Evolutionary conservation across 805 yeast species (phyloP).

Genomic region (Kazachstania taianensis): DNA sequence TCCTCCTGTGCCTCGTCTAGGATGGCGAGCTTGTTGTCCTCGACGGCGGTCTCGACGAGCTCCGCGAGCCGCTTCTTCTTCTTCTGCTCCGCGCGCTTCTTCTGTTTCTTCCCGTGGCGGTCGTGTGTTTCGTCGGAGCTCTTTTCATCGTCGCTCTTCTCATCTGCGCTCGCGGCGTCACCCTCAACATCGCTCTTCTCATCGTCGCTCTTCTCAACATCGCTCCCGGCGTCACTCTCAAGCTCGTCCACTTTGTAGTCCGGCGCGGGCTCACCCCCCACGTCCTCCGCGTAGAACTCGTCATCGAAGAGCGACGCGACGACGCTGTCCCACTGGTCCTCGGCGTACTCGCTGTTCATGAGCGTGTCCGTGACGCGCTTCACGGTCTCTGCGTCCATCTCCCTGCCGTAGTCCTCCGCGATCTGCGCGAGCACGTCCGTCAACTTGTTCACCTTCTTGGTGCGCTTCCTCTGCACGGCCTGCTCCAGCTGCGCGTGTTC

Average conservation of each 20-base stretch:
- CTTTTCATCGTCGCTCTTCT: conserved; percentile 30
- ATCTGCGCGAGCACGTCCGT: conserved; percentile 47
- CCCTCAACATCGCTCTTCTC: not conserved
- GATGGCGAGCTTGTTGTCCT: conserved; percentile 53
- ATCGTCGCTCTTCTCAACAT: conserved; percentile 1
- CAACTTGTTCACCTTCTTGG: conserved; percentile 64
- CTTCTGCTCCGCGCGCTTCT: conserved; percentile 48
- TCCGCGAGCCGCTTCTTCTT: conserved; percentile 52
- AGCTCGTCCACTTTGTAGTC: not conserved
- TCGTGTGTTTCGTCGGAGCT: conserved; percentile 33
- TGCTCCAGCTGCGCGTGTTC: conserved; percentile 48
- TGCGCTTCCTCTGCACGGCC: conserved; percentile 60
- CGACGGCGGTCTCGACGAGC: conserved; percentile 70
- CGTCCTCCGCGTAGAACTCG: conserved; percentile 53
- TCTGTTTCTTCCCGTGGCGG: conserved; percentile 39
- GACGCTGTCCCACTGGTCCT: conserved; percentile 81
- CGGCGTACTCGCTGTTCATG: conserved; percentile 80
- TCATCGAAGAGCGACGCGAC: conserved; percentile 82
- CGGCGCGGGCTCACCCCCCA: not conserved
- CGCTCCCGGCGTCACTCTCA: conserved; percentile 2
- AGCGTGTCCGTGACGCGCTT: conserved; percentile 65
- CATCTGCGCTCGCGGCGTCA: not conserved
- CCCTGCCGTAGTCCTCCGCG: conserved; percentile 35
- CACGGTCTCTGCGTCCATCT: conserved; percentile 45
- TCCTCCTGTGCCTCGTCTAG: conserved; percentile 58